Evolutionary conservation across 768 basidiomycete genomes (phyloP), one percentile per base, ranked within the genome.

Genomic region (Pleurotus cornucopiae): DNA sequence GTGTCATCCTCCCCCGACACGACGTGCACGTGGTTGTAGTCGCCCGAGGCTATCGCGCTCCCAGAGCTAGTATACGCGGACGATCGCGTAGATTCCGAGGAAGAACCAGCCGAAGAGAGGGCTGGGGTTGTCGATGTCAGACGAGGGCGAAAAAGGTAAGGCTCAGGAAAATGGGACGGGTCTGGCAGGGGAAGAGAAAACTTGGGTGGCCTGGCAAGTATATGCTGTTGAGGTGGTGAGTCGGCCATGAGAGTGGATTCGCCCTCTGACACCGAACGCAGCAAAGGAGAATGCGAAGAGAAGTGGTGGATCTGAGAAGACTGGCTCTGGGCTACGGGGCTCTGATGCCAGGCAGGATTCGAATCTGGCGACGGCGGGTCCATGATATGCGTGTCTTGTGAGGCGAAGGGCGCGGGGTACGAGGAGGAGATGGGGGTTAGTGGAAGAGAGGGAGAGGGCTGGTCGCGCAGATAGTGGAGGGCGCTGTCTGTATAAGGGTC

Each of bases 11-110:
- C 79, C 16, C 74, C 77, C 4, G 85, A 80, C 26, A 75, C 85
- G 62, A 89, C 83, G 56, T 82, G 86, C 44, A 89, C 78, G 67
- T 85, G 81, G 18, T 78, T 76, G 54, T 78, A 84, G 69, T 91
- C 89, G 39, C 76, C 76, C 41, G 83, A 81, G 21, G 78, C 73
- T 44, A 81, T 67, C 16, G 80, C 77, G 68, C 85, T 86, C 54
- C 85, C 86, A 16, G 83, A 82, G 69, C 79, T 86, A 20, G 88
- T 87, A 65, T 90, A 90, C 4, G 89, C 88, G 3, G 88, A 88
- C 6, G 89, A 90, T 49, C 89, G 80, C 5, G 86, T 82, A 4
- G 88, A 89, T 1, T 79, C 76, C 30, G 85, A 83, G 21, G 87
- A 86, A 0, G 91, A 88, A 45, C 82, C 82, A 41, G 81, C 80